phyloP scores from a whole-genome alignment of 176 grass and related monocot species.

The Neostapfia colusana region DNA sequence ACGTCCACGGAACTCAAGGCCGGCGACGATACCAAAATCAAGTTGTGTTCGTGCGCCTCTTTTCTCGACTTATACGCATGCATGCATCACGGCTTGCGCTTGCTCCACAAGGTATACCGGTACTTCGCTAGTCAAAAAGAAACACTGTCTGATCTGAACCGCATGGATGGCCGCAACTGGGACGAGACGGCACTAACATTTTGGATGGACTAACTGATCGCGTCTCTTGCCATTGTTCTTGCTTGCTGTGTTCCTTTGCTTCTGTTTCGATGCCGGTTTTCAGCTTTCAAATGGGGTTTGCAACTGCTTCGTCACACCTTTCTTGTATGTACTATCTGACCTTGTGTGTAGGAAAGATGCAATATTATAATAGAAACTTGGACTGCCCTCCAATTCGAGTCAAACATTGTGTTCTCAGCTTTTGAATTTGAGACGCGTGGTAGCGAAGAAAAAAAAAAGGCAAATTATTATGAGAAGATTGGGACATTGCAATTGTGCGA shows the following conservation, averaged over 20 bases:
- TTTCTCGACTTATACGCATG: not conserved
- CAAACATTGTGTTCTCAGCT: constrained; percentile 31
- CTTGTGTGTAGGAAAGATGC: not conserved
- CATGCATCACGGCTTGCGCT: constrained; percentile 19
- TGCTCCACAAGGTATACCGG: not conserved
- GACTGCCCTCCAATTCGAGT: constrained; percentile 11
- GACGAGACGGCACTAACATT: constrained; percentile 10
- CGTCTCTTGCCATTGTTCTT: constrained; percentile 28
- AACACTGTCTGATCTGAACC: not conserved
- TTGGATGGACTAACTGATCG: not conserved
- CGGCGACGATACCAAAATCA: not conserved
- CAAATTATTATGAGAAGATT: too few species aligned
- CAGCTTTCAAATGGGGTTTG: constrained; percentile 1
- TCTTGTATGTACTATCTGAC: not conserved
- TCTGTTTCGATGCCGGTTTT: not conserved
- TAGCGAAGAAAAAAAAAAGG: not conserved
- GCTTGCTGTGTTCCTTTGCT: not conserved
- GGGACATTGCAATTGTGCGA: not conserved
- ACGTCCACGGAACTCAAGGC: not conserved
- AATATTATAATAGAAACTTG: not conserved
- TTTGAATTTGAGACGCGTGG: not conserved
- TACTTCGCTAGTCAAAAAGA: not conserved
- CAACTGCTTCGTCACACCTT: constrained; percentile 31
- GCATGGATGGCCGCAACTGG: not conserved
- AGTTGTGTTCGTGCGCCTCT: not conserved